Conservation (phyloP, 495 filamentous ascomycete species). For the Annulohypoxylon maeteangense region DNA sequence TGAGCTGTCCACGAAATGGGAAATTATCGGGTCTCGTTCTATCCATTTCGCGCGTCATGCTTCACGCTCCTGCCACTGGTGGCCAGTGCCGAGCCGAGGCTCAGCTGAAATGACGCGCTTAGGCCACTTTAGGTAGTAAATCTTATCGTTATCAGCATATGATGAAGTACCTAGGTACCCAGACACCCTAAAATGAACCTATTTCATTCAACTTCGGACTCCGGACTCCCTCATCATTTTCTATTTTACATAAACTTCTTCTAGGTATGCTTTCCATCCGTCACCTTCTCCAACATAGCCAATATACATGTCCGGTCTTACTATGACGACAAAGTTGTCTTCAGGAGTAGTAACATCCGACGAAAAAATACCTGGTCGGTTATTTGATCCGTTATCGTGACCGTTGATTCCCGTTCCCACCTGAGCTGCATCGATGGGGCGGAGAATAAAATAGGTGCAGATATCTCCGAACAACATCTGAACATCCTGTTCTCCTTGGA, state of each 20-base stretch:
- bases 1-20: constrained; percentile 18
- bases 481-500: constrained; percentile 15
- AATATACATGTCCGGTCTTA: constrained; percentile 47
- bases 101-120: constrained; percentile 13
- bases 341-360: constrained; percentile 23
- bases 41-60: constrained; percentile 24
- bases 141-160: neutral
- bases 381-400: neutral
- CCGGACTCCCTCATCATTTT: too few relatives aligned
- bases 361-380: constrained; percentile 4
- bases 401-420: neutral
- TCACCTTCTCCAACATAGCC: constrained; percentile 37
- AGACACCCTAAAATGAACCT: neutral
- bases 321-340: constrained; percentile 33
- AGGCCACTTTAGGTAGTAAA: constrained; percentile 2
- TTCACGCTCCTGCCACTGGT: constrained; percentile 16
- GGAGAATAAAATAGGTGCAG: constrained; percentile 22
- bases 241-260: constrained; percentile 18
- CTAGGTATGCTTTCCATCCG: constrained; percentile 36
- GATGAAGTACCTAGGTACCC: neutral
- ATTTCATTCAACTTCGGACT: too few relatives aligned
- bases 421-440: neutral
- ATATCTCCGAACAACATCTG: constrained; percentile 16
- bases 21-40: constrained; percentile 6
- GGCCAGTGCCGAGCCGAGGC: constrained; percentile 29